Conservation (phyloP, 768 basidiomycete species). For the Hygrocybe punicea region DNA sequence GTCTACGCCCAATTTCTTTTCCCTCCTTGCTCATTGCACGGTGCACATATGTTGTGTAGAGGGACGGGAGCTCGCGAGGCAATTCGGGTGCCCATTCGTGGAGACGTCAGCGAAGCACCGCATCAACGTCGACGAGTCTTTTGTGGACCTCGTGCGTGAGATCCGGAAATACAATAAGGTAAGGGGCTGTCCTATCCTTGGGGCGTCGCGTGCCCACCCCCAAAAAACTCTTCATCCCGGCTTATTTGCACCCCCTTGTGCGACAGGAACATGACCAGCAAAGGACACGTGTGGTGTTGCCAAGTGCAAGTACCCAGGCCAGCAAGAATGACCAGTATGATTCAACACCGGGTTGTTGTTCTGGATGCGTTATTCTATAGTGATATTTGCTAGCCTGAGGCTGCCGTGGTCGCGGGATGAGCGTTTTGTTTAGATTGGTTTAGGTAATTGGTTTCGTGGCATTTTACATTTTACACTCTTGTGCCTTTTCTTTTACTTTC, state of each 20-base stretch:
- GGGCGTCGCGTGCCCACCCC: too few relatives aligned
- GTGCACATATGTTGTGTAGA: conserved; percentile 49
- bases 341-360: not conserved
- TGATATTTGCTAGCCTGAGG: too few relatives aligned
- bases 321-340: not conserved
- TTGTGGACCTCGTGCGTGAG: conserved; percentile 88
- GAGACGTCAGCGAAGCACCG: conserved; percentile 96
- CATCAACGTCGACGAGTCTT: conserved; percentile 96
- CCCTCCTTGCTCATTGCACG: too few relatives aligned
- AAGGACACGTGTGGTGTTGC: not conserved
- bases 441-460: too few relatives aligned
- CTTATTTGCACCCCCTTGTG: too few relatives aligned
- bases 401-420: too few relatives aligned
- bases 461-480: too few relatives aligned
- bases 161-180: conserved; percentile 95
- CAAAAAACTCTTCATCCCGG: too few relatives aligned
- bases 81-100: conserved; percentile 90
- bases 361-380: not conserved
- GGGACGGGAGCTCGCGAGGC: conserved; percentile 95
- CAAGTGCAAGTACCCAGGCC: too few relatives aligned
- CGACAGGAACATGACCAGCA: not conserved
- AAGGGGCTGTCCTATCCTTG: conserved; percentile 86
- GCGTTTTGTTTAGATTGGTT: too few relatives aligned
- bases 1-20: too few relatives aligned
- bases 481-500: too few relatives aligned